Base-by-base conservation (phyloP, 2,329 filamentous ascomycete genomes). In the Lasiodiplodia theobromae region DNA sequence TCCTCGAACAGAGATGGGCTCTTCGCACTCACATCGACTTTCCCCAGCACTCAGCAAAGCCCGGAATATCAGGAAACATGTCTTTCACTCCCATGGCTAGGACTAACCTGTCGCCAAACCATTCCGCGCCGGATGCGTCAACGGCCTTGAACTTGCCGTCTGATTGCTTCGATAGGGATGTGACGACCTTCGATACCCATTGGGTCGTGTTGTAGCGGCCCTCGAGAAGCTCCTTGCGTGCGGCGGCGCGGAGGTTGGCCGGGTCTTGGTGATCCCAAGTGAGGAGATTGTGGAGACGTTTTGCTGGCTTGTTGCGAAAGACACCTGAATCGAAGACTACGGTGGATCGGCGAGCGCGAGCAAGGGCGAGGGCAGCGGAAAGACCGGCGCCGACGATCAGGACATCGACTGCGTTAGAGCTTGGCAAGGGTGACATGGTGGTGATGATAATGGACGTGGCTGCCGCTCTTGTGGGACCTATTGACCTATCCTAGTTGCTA, bases 11-110 rank as follows among this genome's bases (percentile, higher is more conserved):
- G 11, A 23, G 37, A 4, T 14, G 37, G 7, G 37, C 5, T 34
- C 31, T 7, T 34, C 8, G 8, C 8, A 34, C 21, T 23, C 16
- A 60, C 57, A 60, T 60, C 3, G 10, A 23, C 11, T 60, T 25
- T 23, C 38, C 57, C 57, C 57, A 62, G 38, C 57, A 62, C 3
- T 62, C 38, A 28, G 12, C 21, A 21, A 28, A 62, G 2, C 57
- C 57, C 1, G 49, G 31, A 18, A 89, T 84, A 16, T 84, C 79
- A 0, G 84, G 85, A 38, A 85, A 73, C 0, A 86, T 71, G 70
- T 90, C 88, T 28, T 73, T 75, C 0, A 86, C 80, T 0, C 88
- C 88, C 0, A 79, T 86, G 0, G 86, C 87, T 0, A 91, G 75
- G 0, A 87, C 83, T 1, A 91, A 66, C 69, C 86, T 89, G 57